phyloP scores from a whole-genome alignment of 768 basidiomycete species.

The Lentinula lateritia region DNA sequence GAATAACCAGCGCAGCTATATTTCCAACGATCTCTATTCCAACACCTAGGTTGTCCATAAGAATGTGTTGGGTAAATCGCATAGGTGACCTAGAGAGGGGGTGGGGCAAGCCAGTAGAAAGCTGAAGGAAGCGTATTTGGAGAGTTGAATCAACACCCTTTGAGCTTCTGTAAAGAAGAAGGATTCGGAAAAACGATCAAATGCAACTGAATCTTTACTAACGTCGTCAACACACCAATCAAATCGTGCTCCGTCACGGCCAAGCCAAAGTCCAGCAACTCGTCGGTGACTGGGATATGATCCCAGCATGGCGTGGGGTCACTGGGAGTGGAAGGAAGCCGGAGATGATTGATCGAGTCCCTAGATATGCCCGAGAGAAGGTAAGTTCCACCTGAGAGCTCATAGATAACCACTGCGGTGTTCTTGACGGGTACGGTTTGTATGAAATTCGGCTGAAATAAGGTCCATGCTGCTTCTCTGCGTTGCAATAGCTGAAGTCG shows the following conservation, averaged over 20 bases:
- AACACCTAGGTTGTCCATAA: background rate
- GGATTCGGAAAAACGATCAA: background rate
- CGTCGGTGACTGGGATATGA: background rate
- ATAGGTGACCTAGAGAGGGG: background rate
- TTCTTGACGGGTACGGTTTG: background rate
- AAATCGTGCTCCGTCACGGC: constrained; percentile 5
- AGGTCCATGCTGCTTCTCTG: background rate
- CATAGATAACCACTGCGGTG: constrained; percentile 4
- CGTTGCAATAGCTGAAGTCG: background rate
- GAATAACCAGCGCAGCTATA: background rate
- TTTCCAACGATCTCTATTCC: constrained; percentile 7
- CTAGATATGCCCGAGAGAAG: constrained; percentile 2
- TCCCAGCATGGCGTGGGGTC: background rate
- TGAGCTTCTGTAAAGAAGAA: background rate
- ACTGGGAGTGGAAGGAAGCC: background rate
- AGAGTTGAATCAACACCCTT: background rate
- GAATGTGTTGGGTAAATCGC: background rate
- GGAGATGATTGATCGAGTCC: background rate
- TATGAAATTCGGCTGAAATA: constrained; percentile 2
- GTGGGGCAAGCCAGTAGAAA: constrained; percentile 5
- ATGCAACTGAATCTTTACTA: background rate
- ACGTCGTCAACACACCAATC: constrained; percentile 4
- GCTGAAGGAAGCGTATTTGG: constrained; percentile 1
- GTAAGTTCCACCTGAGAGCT: constrained; percentile 5
- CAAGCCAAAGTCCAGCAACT: constrained; percentile 4